Base-by-base conservation (phyloP, 495 filamentous ascomycete species). In the Poronia punctata region DNA sequence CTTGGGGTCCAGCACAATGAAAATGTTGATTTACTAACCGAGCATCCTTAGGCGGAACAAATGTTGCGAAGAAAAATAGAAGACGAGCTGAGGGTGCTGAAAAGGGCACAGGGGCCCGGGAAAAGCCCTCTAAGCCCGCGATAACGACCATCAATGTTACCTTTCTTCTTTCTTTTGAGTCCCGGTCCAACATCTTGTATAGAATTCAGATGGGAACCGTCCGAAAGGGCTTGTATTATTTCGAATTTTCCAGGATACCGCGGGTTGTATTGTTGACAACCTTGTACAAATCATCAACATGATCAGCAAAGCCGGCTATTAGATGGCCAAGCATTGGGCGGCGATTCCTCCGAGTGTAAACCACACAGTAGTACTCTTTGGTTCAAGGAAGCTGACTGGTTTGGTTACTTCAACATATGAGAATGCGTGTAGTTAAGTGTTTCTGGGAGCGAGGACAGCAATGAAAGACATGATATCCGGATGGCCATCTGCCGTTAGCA, bases 21-120 rank as follows among this genome's bases (percentile, higher is more conserved):
- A 15, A 22, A 28, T 32, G 25, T 48, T 57, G 47, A 61, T 45
- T 0, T 23, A 12, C 40, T 28, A 30, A n/a, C n/a, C n/a, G n/a
- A n/a, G n/a, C n/a, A n/a, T n/a, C n/a, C n/a, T n/a, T 38, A 72
- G 69, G 64, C 67, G 58, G 69, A 72, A 46, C 67, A 68, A 57
- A 57, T 59, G 42, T 54, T 55, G 31, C 59, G 67, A 20, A 50
- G 67, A 24, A 68, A 65, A 47, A 43, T 66, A 25, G 69, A 72
- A 39, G 69, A 72, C 28, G 69, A 72, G 40, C 38, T 69, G 12
- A 52, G 56, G 10, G 49, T 59, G 6, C 36, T 71, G 33, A 68
- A 57, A 35, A 53, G 54, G 30, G 39, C 34, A 18, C 53, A 56
- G 12, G 61, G 59, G 10, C 53, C 56, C n/a, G 57, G 62, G 31